Conservation (phyloP, 2,329 filamentous ascomycete species). For the Fusarium kyushuense region DNA sequence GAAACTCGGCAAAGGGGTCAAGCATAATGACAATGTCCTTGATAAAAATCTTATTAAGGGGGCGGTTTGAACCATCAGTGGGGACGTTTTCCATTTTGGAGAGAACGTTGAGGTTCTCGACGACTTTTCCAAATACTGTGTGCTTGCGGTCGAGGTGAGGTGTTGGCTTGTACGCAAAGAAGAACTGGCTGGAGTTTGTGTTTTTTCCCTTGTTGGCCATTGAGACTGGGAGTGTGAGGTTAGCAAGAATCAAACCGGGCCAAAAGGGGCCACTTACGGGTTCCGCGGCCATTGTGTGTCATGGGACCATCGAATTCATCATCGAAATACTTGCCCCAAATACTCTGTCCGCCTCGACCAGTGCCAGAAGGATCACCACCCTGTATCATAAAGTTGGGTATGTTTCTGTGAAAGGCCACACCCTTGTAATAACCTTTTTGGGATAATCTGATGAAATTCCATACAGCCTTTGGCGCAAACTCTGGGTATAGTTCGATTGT, state of each 20-base stretch:
- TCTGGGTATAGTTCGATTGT: conserved; percentile 93
- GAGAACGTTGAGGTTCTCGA: conserved; percentile 79
- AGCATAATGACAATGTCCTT: conserved; percentile 87
- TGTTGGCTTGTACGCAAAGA: conserved; percentile 87
- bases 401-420: conserved; percentile 91
- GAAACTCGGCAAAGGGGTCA: conserved; percentile 95
- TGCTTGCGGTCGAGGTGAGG: conserved; percentile 94
- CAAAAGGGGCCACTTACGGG: conserved; percentile 54
- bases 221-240: conserved; percentile 58
- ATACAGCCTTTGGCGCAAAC: conserved; percentile 90
- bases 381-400: conserved; percentile 97
- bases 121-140: conserved; percentile 92
- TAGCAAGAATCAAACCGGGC: neutral
- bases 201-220: conserved; percentile 99
- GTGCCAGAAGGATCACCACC: conserved; percentile 95
- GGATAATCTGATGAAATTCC: conserved; percentile 92
- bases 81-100: conserved; percentile 81
- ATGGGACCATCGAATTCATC: conserved; percentile 93
- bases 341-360: conserved; percentile 86
- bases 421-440: conserved; percentile 91
- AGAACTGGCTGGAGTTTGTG: conserved; percentile 95
- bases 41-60: conserved; percentile 82
- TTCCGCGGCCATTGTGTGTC: conserved; percentile 83
- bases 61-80: conserved; percentile 80
- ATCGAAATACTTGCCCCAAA: conserved; percentile 94